Evolutionary conservation across 306 rosid genomes (phyloP).

Genomic region (Dryas octopetala): DNA sequence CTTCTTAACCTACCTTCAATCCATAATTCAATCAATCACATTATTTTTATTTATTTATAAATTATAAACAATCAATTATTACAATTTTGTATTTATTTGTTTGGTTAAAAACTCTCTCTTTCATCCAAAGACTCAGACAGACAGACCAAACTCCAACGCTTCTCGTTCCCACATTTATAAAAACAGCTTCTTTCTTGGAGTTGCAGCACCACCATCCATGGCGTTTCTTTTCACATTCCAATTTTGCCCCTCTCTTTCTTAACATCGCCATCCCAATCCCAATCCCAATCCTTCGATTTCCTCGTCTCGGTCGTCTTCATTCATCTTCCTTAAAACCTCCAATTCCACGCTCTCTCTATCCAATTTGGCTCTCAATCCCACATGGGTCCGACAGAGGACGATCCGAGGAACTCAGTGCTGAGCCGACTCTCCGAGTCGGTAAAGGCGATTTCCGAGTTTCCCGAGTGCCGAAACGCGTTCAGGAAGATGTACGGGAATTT

Average conservation of each 20-base stretch:
- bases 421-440: slow-evolving; percentile 56
- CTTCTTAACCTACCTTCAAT: neutral
- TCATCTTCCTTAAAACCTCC: neutral
- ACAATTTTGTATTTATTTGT: neutral
- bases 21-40: neutral
- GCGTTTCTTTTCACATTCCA: slow-evolving; percentile 21
- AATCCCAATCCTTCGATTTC: neutral
- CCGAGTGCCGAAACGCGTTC: slow-evolving; percentile 70
- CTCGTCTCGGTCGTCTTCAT: slow-evolving; percentile 7
- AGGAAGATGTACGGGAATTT: slow-evolving; percentile 67
- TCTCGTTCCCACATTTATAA: neutral
- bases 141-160: neutral
- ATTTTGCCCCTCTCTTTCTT: slow-evolving; percentile 15
- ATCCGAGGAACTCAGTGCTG: slow-evolving; percentile 34
- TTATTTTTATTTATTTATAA: neutral
- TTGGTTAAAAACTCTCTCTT: neutral
- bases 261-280: slow-evolving; percentile 6
- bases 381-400: slow-evolving; percentile 55
- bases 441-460: slow-evolving; percentile 58
- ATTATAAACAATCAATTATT: neutral
- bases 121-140: neutral
- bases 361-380: slow-evolving; percentile 33
- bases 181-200: slow-evolving; percentile 9
- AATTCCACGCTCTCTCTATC: slow-evolving; percentile 8
- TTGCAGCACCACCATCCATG: slow-evolving; percentile 14